Conservation (phyloP, 208 protist genomes). For the Endotrypanum monterogeii region DNA sequence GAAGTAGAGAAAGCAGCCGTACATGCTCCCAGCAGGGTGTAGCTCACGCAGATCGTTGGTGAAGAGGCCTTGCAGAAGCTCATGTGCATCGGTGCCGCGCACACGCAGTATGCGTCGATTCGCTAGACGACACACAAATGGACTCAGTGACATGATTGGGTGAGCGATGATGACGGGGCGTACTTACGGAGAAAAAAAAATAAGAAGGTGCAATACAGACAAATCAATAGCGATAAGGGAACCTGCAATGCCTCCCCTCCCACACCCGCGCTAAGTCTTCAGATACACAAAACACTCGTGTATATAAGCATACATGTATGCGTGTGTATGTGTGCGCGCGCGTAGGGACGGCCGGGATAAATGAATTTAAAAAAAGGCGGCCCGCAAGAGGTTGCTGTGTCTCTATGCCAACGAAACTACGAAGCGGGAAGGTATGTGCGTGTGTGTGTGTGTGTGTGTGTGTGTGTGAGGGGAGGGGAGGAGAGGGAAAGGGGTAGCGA, state of each 20-base stretch:
- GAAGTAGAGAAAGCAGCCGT: conserved; percentile 84
- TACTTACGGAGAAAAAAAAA: not conserved
- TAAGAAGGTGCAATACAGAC: not conserved
- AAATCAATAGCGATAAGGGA: no score
- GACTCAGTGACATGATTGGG: conserved; percentile 11
- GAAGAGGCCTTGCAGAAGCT: conserved; percentile 83
- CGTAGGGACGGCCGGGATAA: no score
- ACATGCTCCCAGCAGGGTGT: conserved; percentile 57
- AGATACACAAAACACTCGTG: not conserved
- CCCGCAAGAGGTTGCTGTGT: no score
- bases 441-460: no score
- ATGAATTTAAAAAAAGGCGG: no score
- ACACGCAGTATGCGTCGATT: conserved; percentile 67
- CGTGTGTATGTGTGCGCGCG: conserved; percentile 4
- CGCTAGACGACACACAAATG: conserved; percentile 35
- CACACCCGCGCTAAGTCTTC: not conserved
- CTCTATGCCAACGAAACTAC: no score
- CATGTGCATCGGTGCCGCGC: conserved; percentile 51
- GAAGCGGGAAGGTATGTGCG: no score
- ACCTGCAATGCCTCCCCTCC: not conserved
- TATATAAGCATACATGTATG: conserved; percentile 1
- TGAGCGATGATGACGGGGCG: not conserved
- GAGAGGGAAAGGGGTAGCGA: not conserved
- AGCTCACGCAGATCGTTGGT: conserved; percentile 77
- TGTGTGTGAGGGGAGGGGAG: not conserved